Evolutionary conservation across 176 grass and related monocot species (phyloP), one percentile per base, ranked within the genome.

Genomic region (Zea luxurians): DNA sequence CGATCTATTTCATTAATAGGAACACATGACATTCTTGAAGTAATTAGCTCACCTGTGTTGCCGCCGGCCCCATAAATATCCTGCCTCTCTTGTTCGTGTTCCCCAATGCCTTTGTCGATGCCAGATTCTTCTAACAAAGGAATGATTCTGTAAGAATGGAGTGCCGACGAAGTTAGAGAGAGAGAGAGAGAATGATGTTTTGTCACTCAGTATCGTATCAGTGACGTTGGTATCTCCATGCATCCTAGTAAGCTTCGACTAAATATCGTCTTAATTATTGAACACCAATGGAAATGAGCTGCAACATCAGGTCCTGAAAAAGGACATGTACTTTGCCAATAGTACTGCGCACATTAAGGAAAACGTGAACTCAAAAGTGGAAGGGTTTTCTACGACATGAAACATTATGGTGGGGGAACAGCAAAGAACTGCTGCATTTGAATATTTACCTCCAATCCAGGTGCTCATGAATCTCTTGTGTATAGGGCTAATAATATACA

Each of bases 51-150:
- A 34, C 66, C 18, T 20, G 8, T 73, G 50, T 15, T 58, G 53
- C 9, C 40, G 3, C 4, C 9, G 21, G 3, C 4, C 74, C 38
- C 62, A 52, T 57, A 75, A 40, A 83, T 59, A 66, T 1, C 16
- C 40, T 13, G 48, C 48, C 0, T 38, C 1, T 66, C 16, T 83
- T 46, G 49, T 75, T 66, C 37, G 34, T 57, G 61, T 38, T 75
- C 8, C 18, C 13, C 61, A 57, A 44, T 37, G 62, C 71, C 17
- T 45, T n/a, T 66, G 38, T 47, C 8, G 21, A 47, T 75, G 48
- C 21, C n/a, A 67, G 15, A 57, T 83, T 83, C 50, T 75, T 66
- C 48, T 48, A 66, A 16, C 11, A 34, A 64, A 64, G 46, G 68
- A 73, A 64, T 64, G 4, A 73, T 82, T 49, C 36, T 73, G 47